These are phyloP conservation scores for Ogataea degrootiae DNA, from an alignment of 805 yeast species.

Conservation along the genomic window DNA sequence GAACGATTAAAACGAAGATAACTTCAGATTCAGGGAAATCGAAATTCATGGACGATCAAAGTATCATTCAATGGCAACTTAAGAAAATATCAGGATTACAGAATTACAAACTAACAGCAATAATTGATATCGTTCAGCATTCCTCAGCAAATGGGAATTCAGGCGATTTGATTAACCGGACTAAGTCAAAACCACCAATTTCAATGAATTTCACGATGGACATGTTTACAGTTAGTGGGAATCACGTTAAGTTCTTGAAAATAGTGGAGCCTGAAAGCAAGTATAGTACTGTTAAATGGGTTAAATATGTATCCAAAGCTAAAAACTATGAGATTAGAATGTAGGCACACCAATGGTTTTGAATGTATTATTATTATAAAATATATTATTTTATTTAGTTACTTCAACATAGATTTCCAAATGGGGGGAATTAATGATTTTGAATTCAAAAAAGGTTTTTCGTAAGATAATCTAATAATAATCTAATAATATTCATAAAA, in stretches of 20 bases:
- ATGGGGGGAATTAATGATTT: too few relatives aligned
- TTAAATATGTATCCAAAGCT: conserved; percentile 67
- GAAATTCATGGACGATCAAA: conserved; percentile 62
- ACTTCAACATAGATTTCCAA: too few relatives aligned
- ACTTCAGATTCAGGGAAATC: conserved; percentile 57
- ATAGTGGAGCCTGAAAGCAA: conserved; percentile 49
- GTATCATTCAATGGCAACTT: conserved; percentile 64
- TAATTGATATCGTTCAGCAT: conserved; percentile 41
- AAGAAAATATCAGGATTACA: conserved; percentile 66
- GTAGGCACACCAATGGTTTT: not conserved
- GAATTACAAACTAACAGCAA: conserved; percentile 38
- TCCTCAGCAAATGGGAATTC: conserved; percentile 18
- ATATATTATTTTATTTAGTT: too few relatives aligned
- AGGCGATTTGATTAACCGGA: conserved; percentile 40
- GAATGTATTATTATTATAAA: too few relatives aligned
- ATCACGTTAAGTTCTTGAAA: conserved; percentile 66
- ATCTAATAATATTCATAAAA: too few relatives aligned
- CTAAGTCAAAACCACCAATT: conserved; percentile 72
- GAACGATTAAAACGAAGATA: conserved; percentile 43
- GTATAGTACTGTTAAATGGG: conserved; percentile 82
- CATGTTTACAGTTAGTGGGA: conserved; percentile 75
- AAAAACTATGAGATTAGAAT: conserved; percentile 76
- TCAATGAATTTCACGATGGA: conserved; percentile 61
- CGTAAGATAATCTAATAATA: too few relatives aligned
- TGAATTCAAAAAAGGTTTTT: too few relatives aligned